These are phyloP conservation scores for Glonium stellatum DNA, from an alignment of 495 filamentous ascomycete species.

Conservation along the genomic window DNA sequence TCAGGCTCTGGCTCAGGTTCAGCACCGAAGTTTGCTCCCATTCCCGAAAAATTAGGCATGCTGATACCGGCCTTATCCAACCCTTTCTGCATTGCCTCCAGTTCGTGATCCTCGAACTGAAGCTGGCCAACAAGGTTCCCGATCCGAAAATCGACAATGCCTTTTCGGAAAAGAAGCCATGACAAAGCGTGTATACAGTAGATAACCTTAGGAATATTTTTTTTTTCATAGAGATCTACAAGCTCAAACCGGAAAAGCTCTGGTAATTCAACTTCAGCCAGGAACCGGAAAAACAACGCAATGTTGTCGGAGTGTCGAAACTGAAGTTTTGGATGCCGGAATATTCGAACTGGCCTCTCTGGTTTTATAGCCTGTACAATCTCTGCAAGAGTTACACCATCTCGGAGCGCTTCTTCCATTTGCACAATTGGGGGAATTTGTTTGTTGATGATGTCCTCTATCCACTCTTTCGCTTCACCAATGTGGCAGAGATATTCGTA, in stretches of 20 bases:
- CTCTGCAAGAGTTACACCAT: constrained; percentile 93
- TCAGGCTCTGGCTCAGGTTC: constrained; percentile 58
- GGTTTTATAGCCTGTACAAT: constrained; percentile 88
- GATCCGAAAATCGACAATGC: constrained; percentile 89
- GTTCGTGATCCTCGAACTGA: constrained; percentile 94
- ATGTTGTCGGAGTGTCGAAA: constrained; percentile 98
- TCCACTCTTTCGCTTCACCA: constrained; percentile 99
- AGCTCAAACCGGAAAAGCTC: constrained; percentile 98
- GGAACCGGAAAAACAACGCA: constrained; percentile 83
- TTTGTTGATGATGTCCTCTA: constrained; percentile 86
- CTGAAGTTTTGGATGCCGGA: constrained; percentile 74
- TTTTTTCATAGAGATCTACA: constrained; percentile 98
- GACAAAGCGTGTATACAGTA: constrained; percentile 97
- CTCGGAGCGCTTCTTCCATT: constrained; percentile 83
- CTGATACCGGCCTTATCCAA: constrained; percentile 88
- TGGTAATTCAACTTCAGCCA: constrained; percentile 88
- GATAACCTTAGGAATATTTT: constrained; percentile 98
- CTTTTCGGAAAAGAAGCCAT: constrained; percentile 91
- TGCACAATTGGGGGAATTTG: constrained; percentile 93
- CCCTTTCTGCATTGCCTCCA: constrained; percentile 93
- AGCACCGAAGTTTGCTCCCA: constrained; percentile 90
- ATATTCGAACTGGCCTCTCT: constrained; percentile 67
- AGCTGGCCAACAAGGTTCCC: constrained; percentile 97
- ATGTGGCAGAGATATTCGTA: constrained; percentile 99
- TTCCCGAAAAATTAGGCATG: constrained; percentile 96